phyloP scores from a whole-genome alignment of 352 stramenopile genomes.

The Phytophthora litchii region DNA sequence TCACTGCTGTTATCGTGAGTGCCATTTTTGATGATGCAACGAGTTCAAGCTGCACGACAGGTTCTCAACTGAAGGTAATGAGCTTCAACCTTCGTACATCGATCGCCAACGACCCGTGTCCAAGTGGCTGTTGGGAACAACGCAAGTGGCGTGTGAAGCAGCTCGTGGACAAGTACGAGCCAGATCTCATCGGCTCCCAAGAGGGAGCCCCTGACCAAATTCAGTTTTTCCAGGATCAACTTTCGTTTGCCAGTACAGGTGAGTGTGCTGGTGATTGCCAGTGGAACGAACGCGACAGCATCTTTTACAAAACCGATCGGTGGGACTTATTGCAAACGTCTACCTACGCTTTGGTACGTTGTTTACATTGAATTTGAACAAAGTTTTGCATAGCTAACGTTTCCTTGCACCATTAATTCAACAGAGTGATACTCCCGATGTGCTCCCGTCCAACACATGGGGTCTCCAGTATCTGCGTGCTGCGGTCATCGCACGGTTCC shows the following conservation, averaged over 20 bases:
- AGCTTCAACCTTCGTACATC: conserved; percentile 79
- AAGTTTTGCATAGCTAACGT: background rate
- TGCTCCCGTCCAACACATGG: conserved; percentile 68
- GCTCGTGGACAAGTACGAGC: conserved; percentile 51
- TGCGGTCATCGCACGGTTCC: conserved; percentile 62
- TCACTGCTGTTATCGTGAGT: conserved; percentile 1
- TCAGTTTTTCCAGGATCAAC: conserved; percentile 47
- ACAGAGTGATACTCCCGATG: conserved; percentile 69
- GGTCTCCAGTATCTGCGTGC: conserved; percentile 65
- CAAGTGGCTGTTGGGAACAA: conserved; percentile 62
- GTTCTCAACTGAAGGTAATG: conserved; percentile 55
- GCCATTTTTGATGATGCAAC: background rate
- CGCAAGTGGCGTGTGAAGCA: conserved; percentile 49
- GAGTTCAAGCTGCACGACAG: conserved; percentile 7
- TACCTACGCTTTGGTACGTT: conserved; percentile 69
- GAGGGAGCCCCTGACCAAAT: conserved; percentile 66
- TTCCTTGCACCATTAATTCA: background rate
- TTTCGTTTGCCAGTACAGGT: conserved; percentile 51
- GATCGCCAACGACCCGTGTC: conserved; percentile 64
- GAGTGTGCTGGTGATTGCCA: conserved; percentile 65
- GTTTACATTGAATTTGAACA: background rate
- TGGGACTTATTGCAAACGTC: conserved; percentile 47
- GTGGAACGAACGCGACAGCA: conserved; percentile 69
- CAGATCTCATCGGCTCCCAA: conserved; percentile 73
- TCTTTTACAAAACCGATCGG: conserved; percentile 58